Base-by-base conservation (phyloP, 768 basidiomycete genomes). In the Podaxis sp. region DNA sequence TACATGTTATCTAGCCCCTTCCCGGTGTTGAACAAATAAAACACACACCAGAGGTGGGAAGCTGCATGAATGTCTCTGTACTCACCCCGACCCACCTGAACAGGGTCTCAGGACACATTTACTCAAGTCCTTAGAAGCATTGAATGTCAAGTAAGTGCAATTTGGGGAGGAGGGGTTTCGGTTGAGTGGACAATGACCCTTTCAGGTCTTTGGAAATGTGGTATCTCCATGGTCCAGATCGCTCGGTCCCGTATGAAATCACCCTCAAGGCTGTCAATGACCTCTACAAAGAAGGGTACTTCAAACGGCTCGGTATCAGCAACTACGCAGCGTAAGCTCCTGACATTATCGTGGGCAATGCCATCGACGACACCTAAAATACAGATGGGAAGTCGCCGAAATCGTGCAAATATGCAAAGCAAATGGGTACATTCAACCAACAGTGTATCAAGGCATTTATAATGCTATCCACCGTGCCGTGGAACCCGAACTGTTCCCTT, bases 181-280 rank as follows among this genome's bases (percentile, higher is more conserved):
- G 15, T 15, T 3, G 24, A 36, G 8, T 57, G 13, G 39, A n/a
- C 76, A 38, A 61, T 66, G 24, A 26, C 30, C 76, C 42, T 74
- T n/a, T 66, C 80, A 75, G 82, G 70, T 71, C 80, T 70, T 54
- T 78, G 78, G 74, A 81, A 74, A 68, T 78, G 68, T 78, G 84
- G 72, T 88, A 87, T 64, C 74, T 88, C 33, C 87, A 88, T 63
- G 82, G 79, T 11, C 87, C 87, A 0, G 86, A 89, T 68, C 77
- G 82, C 26, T 79, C 75, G 15, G 81, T 84, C 2, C 82, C 85
- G 0, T 87, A 83, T 59, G 82, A 84, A 66, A 77, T 83, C 7
- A 88, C 87, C 0, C 65, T 84, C 28, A 80, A 80, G 30, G 83
- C 80, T 15, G 75, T 87, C 2, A 77, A 88, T 52, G 80, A 82